Percentiles rank a stretch among this genome's conserved stretches.
Evolutionary conservation across 2,329 filamentous ascomycete genomes (phyloP).

Genomic region (Exophiala bonariae): DNA sequence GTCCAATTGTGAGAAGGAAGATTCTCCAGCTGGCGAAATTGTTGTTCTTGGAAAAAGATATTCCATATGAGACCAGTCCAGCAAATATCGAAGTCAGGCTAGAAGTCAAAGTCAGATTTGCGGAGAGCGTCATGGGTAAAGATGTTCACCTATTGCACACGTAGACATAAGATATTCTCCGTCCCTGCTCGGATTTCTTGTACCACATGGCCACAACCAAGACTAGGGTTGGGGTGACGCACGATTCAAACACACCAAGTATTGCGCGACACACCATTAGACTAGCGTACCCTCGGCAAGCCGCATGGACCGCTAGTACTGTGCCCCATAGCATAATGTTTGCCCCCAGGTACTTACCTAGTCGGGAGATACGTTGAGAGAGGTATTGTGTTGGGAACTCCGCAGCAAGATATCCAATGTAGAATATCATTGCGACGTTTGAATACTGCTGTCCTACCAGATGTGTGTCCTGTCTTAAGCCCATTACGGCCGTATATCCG

Average conservation of each 20-base stretch:
- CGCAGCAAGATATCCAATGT: slow-evolving; percentile 49
- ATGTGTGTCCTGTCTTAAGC: slow-evolving; percentile 51
- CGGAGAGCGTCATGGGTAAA: slow-evolving; percentile 30
- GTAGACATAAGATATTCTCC: slow-evolving; percentile 31
- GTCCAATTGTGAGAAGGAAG: slow-evolving; percentile 49
- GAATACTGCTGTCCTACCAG: slow-evolving; percentile 51
- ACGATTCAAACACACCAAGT: slow-evolving; percentile 51
- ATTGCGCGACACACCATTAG: slow-evolving; percentile 48
- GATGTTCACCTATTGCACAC: slow-evolving; percentile 17
- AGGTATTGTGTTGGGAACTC: slow-evolving; percentile 44
- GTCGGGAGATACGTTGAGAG: slow-evolving; percentile 31
- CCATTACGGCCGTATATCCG: slow-evolving; percentile 61
- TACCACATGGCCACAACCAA: slow-evolving; percentile 55
- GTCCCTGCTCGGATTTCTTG: slow-evolving; percentile 40
- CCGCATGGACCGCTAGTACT: slow-evolving; percentile 46
- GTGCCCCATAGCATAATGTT: slow-evolving; percentile 39
- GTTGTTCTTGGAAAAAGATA: slow-evolving; percentile 27
- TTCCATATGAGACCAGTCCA: slow-evolving; percentile 37
- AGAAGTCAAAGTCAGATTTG: slow-evolving; percentile 26
- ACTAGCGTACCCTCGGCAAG: slow-evolving; percentile 42
- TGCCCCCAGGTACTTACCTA: slow-evolving; percentile 24
- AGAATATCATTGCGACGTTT: slow-evolving; percentile 59
- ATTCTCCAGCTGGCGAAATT: slow-evolving; percentile 27
- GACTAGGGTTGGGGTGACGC: slow-evolving; percentile 52
- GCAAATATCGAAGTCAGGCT: slow-evolving; percentile 49